phyloP scores from a whole-genome alignment of 768 basidiomycete species.

The Pulveroboletus sp. region DNA sequence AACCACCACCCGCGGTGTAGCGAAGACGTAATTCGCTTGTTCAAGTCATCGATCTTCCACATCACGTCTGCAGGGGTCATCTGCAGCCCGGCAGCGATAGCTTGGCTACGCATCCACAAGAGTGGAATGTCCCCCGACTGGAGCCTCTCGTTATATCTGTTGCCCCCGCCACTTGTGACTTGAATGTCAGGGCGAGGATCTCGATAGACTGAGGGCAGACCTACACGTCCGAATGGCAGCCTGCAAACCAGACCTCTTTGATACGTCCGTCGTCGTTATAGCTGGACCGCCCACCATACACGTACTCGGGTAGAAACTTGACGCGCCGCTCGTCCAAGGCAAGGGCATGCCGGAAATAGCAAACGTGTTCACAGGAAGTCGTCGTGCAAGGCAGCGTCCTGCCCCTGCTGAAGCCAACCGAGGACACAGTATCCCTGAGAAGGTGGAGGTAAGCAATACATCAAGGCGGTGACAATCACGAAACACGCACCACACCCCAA shows the following conservation, averaged over 20 bases:
- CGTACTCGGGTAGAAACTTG: conserved; percentile 45
- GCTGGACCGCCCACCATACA: conserved; percentile 23
- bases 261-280: conserved; percentile 18
- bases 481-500: conserved; percentile 39
- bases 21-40: conserved; percentile 18
- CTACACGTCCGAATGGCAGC: conserved; percentile 37
- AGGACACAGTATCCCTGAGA: conserved; percentile 45
- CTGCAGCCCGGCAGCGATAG: conserved; percentile 20
- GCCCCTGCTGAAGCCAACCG: conserved; percentile 35
- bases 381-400: conserved; percentile 32
- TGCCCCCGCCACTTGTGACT: conserved; percentile 23
- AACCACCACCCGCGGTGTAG: conserved; percentile 19
- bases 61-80: conserved; percentile 22
- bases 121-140: conserved; percentile 27
- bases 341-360: conserved; percentile 43
- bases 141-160: conserved; percentile 24
- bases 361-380: conserved; percentile 30
- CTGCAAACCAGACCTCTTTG: conserved; percentile 43
- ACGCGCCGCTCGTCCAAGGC: conserved; percentile 46
- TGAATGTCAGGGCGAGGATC: neutral
- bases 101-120: conserved; percentile 31
- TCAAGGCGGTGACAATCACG: neutral
- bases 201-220: conserved; percentile 1
- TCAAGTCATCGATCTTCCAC: conserved; percentile 28
- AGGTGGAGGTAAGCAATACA: neutral